Percentiles rank a stretch among this genome's conserved stretches.
These are phyloP conservation scores for Lepidium campestre DNA, from an alignment of 441 rosid species.

Conservation along the genomic window DNA sequence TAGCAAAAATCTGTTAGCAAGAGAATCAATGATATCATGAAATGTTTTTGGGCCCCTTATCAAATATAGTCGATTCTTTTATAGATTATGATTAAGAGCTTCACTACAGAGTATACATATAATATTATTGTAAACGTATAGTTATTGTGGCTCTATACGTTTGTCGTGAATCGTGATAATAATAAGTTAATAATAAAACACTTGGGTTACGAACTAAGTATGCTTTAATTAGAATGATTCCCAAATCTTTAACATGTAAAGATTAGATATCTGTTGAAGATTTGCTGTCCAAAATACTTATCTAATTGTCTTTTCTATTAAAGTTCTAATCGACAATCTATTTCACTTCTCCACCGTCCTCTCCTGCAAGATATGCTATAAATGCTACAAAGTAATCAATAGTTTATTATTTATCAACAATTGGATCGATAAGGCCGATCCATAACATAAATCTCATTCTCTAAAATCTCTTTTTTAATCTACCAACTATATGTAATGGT, in stretches of 20 bases:
- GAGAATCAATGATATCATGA: neutral
- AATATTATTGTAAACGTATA: neutral
- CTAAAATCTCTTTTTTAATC: too few relatives aligned
- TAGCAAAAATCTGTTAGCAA: neutral
- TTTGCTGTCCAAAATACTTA: slow-evolving; percentile 11
- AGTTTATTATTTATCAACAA: too few relatives aligned
- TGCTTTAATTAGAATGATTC: slow-evolving; percentile 9
- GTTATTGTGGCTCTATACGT: slow-evolving; percentile 9
- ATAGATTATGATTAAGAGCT: slow-evolving; percentile 6
- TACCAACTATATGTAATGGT: too few relatives aligned
- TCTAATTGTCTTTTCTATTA: neutral
- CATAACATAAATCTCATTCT: too few relatives aligned
- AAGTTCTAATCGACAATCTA: neutral
- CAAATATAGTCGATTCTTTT: neutral
- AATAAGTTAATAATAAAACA: neutral
- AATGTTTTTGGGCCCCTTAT: neutral
- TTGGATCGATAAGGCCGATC: too few relatives aligned
- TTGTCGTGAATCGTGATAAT: slow-evolving; percentile 3
- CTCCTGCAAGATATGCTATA: neutral
- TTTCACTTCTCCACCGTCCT: neutral
- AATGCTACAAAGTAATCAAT: too few relatives aligned
- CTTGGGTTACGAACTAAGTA: slow-evolving; percentile 8
- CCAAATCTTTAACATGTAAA: slow-evolving; percentile 13
- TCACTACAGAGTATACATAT: neutral
- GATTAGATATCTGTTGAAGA: slow-evolving; percentile 10